Base-by-base conservation (phyloP, 225 moss, liverwort and hornwort species). In the Pleurozium schreberi region DNA sequence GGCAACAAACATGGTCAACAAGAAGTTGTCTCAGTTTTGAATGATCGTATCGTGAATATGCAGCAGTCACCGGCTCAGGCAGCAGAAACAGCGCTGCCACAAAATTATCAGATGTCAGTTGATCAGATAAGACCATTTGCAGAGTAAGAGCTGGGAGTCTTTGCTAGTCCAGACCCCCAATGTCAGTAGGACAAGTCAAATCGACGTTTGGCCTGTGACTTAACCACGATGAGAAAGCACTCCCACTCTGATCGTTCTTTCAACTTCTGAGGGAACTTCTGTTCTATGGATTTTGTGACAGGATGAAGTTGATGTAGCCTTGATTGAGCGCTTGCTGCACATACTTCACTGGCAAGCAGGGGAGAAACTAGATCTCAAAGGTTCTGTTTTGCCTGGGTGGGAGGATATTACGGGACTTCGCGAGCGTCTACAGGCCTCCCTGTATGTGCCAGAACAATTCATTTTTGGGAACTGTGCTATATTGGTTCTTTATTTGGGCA, bases 381-480 rank as follows among this genome's bases (percentile, higher is more conserved):
- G 95, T 81, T 96, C 98, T 62, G 92, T 99, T 57, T 91, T 99
- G 63, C 97, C 98, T 86, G 98, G 98, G 33, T 99, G 98, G 98
- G 98, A 99, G 90, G 98, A 99, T 90, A 99, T 99, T 81, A 90
- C 95, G 83, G 96, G 87, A 90, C 90, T 95, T 86, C 96, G 95
- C 83, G 97, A 99, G 70, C 88, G 92, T 84, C 91, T 99, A 66
- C 92, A 92, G 84, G 91, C 93, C 71, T 97, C 97, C 42, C 93
- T 67, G 19, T 52, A 52, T 50, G 55, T 71, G 85, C 75, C 71
- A 42, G n/a, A 60, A 11, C 58, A 71, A 43, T 31, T 65, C 69
- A 10, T 73, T 58, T 34, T 60, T 50, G 70, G 42, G 38, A 87
- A 62, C 68, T 52, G 22, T 80, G 67, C 34, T 82, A 34, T 68